Evolutionary conservation across 2,329 filamentous ascomycete species (phyloP).

Genomic region (Fusarium stilboides): DNA sequence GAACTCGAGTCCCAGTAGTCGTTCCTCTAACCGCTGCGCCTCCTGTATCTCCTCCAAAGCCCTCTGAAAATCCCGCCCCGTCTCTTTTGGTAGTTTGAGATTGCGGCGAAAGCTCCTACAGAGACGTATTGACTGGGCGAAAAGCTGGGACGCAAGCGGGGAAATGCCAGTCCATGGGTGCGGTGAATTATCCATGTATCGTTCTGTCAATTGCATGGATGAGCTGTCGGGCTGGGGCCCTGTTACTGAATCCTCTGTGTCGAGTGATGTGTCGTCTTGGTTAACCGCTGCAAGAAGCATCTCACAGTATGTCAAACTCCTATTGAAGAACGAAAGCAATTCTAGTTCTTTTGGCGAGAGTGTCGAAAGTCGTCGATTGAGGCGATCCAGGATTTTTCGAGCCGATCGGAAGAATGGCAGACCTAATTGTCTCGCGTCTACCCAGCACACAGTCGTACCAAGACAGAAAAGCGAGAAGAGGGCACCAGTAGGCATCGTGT

Average conservation of each 20-base stretch:
- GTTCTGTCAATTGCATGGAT: slow-evolving; percentile 28
- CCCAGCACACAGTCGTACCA: slow-evolving; percentile 59
- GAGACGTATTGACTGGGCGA: slow-evolving; percentile 55
- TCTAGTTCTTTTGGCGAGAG: slow-evolving; percentile 47
- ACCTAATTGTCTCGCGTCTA: slow-evolving; percentile 55
- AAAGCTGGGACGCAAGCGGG: slow-evolving; percentile 52
- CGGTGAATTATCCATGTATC: slow-evolving; percentile 39
- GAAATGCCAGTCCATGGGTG: slow-evolving; percentile 61
- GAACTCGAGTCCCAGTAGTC: slow-evolving; percentile 53
- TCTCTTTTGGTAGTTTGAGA: slow-evolving; percentile 42
- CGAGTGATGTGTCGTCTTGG: slow-evolving; percentile 43
- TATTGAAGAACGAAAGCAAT: slow-evolving; percentile 56
- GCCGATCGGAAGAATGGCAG: slow-evolving; percentile 54
- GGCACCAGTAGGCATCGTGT: slow-evolving; percentile 53
- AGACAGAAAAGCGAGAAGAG: slow-evolving; percentile 59
- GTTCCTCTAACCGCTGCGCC: slow-evolving; percentile 55
- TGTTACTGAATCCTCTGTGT: background rate
- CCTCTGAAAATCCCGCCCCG: slow-evolving; percentile 50
- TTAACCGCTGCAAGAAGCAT: slow-evolving; percentile 59
- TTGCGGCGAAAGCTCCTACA: slow-evolving; percentile 55
- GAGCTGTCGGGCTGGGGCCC: slow-evolving; percentile 16
- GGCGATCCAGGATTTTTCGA: slow-evolving; percentile 44
- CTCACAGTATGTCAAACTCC: slow-evolving; percentile 59
- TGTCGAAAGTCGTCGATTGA: slow-evolving; percentile 41
- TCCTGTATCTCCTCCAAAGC: slow-evolving; percentile 42